phyloP scores from a whole-genome alignment of 495 filamentous ascomycete species.

The Amorphotheca resinae region DNA sequence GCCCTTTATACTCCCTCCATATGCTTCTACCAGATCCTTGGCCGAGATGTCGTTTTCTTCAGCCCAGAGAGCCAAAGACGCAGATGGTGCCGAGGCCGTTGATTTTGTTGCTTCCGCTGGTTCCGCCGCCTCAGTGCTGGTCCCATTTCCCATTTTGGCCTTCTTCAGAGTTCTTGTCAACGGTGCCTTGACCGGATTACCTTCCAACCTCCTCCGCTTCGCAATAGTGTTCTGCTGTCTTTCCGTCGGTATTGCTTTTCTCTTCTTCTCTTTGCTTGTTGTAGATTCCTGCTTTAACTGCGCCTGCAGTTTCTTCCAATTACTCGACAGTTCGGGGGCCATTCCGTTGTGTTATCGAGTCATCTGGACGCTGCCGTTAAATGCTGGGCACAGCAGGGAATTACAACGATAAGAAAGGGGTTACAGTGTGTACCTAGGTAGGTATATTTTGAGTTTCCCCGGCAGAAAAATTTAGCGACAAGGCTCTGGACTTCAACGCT shows the following conservation, averaged over 20 bases:
- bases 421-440: too few relatives aligned
- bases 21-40: conserved; percentile 48
- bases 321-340: conserved; percentile 37
- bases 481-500: conserved; percentile 3
- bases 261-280: conserved; percentile 20
- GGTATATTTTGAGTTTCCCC: too few relatives aligned
- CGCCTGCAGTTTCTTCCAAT: conserved; percentile 67
- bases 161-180: conserved; percentile 5
- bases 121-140: conserved; percentile 2
- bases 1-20: conserved; percentile 30
- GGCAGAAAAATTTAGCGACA: conserved; percentile 2
- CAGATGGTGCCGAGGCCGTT: conserved; percentile 11
- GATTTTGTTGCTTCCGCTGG: neutral
- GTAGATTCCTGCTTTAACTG: conserved; percentile 43
- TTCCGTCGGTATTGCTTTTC: conserved; percentile 18
- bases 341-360: conserved; percentile 13
- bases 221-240: conserved; percentile 17
- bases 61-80: conserved; percentile 30
- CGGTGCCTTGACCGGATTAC: conserved; percentile 10
- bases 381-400: too few relatives aligned
- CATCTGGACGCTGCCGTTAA: neutral
- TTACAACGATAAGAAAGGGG: too few relatives aligned
- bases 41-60: conserved; percentile 49
- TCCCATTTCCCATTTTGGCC: conserved; percentile 11
- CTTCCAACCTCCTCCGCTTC: conserved; percentile 19